Conservation (phyloP, 768 basidiomycete species). For the Trametes sanguinea region DNA sequence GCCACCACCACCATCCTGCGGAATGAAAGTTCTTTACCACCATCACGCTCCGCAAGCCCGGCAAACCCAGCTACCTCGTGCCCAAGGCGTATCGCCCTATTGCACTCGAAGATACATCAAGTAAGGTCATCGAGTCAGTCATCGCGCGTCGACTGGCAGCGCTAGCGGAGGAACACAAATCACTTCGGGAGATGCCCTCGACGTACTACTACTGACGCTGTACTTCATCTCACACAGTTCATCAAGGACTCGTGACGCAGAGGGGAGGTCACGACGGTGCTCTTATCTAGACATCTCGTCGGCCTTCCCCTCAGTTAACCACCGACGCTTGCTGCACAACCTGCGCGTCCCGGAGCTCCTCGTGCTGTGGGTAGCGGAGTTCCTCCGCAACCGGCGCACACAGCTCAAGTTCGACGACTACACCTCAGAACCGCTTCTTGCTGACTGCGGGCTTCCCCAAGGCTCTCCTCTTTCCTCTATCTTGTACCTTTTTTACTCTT, state of each 20-base stretch:
- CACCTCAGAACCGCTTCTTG: slow-evolving; percentile 18
- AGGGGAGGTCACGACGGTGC: slow-evolving; percentile 30
- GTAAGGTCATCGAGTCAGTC: slow-evolving; percentile 24
- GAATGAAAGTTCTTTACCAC: slow-evolving; percentile 34
- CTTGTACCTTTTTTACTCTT: slow-evolving; percentile 36
- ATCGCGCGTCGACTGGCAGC: slow-evolving; percentile 7
- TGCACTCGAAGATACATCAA: slow-evolving; percentile 32
- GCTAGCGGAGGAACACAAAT: not conserved
- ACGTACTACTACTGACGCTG: slow-evolving; percentile 27
- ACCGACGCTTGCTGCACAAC: slow-evolving; percentile 16
- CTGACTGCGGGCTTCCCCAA: slow-evolving; percentile 31
- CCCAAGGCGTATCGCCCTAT: slow-evolving; percentile 42
- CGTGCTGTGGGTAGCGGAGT: slow-evolving; percentile 19
- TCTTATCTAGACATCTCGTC: slow-evolving; percentile 38
- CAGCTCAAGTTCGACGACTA: slow-evolving; percentile 31
- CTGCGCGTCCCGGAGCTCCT: slow-evolving; percentile 20
- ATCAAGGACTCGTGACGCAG: slow-evolving; percentile 28
- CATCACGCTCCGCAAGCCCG: slow-evolving; percentile 39
- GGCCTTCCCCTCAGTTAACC: slow-evolving; percentile 30
- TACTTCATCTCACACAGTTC: slow-evolving; percentile 25
- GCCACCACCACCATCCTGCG: slow-evolving; percentile 13
- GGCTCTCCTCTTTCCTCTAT: slow-evolving; percentile 36
- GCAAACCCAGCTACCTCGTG: slow-evolving; percentile 35
- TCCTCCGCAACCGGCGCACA: slow-evolving; percentile 21
- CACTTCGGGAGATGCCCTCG: slow-evolving; percentile 31